phyloP scores from a whole-genome alignment of 2,329 filamentous ascomycete species.

The Phaeosphaeriaceae sp. region DNA sequence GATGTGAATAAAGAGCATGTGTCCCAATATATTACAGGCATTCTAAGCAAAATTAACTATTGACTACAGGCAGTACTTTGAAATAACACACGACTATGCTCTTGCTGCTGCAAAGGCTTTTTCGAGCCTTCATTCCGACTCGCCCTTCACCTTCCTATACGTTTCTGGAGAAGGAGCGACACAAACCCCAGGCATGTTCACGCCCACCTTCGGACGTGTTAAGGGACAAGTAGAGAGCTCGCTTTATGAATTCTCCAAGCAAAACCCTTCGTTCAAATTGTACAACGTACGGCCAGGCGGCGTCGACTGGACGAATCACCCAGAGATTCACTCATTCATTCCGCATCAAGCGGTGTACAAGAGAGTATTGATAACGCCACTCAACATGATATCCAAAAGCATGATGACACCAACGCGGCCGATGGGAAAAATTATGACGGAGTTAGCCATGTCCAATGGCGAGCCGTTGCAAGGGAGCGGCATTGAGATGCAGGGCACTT shows the following conservation, averaged over 20 bases:
- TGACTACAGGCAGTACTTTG: slow-evolving; percentile 62
- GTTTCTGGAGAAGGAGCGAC: slow-evolving; percentile 71
- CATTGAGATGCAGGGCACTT: slow-evolving; percentile 48
- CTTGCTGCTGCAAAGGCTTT: slow-evolving; percentile 69
- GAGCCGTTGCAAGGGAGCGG: slow-evolving; percentile 46
- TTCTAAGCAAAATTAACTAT: not conserved
- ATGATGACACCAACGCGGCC: slow-evolving; percentile 55
- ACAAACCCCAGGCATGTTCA: slow-evolving; percentile 61
- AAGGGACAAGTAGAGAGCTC: slow-evolving; percentile 71
- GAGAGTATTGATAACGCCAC: slow-evolving; percentile 18
- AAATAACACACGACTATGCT: slow-evolving; percentile 72
- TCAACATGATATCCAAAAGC: slow-evolving; percentile 39
- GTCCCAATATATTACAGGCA: not conserved
- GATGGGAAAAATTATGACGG: slow-evolving; percentile 56
- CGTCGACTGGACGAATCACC: slow-evolving; percentile 59
- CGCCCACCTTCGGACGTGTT: slow-evolving; percentile 64
- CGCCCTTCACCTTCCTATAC: slow-evolving; percentile 72
- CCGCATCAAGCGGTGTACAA: slow-evolving; percentile 34
- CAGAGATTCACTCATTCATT: slow-evolving; percentile 49
- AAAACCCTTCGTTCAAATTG: slow-evolving; percentile 57
- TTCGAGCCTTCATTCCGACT: slow-evolving; percentile 52
- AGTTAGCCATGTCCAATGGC: slow-evolving; percentile 58
- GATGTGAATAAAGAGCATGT: slow-evolving; percentile 65
- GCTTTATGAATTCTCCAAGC: slow-evolving; percentile 60
- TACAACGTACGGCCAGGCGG: slow-evolving; percentile 65